Evolutionary conservation across 202 grass and related monocot species (phyloP).

Genomic region (Digitaria exilis): DNA sequence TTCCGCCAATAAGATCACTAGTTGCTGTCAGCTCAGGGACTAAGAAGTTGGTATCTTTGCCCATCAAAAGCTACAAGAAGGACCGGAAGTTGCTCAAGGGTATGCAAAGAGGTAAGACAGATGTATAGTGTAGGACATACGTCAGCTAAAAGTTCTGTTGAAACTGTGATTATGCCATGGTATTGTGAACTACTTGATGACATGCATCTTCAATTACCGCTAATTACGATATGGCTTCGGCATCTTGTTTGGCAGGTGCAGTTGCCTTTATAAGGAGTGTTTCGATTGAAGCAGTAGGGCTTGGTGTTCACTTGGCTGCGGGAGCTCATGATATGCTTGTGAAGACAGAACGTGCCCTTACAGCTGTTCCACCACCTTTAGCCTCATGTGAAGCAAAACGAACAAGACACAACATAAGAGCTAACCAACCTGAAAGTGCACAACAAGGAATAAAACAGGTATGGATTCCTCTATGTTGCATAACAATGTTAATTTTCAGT

Average conservation of each 20-base stretch:
- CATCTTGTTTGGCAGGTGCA: slow-evolving; percentile 64
- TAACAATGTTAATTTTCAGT: slow-evolving; percentile 14
- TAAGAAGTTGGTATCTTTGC: slow-evolving; percentile 84
- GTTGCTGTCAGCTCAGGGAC: slow-evolving; percentile 91
- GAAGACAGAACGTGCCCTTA: slow-evolving; percentile 79
- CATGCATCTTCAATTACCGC: background rate
- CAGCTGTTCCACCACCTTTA: slow-evolving; percentile 55
- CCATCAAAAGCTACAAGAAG: slow-evolving; percentile 94
- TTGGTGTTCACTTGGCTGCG: slow-evolving; percentile 93
- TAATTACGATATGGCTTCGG: slow-evolving; percentile 4
- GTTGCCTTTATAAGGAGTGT: slow-evolving; percentile 91
- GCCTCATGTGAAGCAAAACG: slow-evolving; percentile 54
- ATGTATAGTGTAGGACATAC: slow-evolving; percentile 22
- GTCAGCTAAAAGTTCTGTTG: slow-evolving; percentile 20
- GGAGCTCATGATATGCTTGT: slow-evolving; percentile 94
- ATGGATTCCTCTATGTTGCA: slow-evolving; percentile 22
- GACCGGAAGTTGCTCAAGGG: slow-evolving; percentile 96
- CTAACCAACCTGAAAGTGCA: slow-evolving; percentile 82
- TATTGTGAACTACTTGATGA: slow-evolving; percentile 8
- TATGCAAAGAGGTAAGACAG: slow-evolving; percentile 89
- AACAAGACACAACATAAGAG: slow-evolving; percentile 69
- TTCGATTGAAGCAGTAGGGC: slow-evolving; percentile 89
- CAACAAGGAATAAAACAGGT: slow-evolving; percentile 94
- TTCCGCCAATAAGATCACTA: slow-evolving; percentile 90
- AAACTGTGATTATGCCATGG: slow-evolving; percentile 30